Evolutionary conservation across 306 rosid species (phyloP).

Genomic region (Vigna hirtella): DNA sequence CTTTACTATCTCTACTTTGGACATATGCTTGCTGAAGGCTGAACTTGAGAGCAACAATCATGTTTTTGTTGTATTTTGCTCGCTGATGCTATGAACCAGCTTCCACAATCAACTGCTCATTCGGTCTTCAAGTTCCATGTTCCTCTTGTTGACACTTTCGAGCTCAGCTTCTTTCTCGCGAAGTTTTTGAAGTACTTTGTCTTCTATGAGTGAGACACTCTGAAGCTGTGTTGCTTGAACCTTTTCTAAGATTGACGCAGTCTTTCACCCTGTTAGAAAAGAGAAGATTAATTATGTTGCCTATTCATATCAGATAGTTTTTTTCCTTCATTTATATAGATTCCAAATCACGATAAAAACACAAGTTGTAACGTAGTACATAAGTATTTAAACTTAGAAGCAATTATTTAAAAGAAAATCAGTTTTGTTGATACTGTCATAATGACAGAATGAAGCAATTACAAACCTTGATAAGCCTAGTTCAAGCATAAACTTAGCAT

Average conservation of each 20-base stretch:
- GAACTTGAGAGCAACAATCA: no score
- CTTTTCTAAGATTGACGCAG: slow-evolving; percentile 74
- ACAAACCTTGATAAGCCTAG: neutral
- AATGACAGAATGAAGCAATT: neutral
- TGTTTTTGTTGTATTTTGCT: no score
- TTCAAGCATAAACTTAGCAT: slow-evolving; percentile 7
- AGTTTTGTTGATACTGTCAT: neutral
- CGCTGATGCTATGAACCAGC: no score
- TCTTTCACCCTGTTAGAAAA: slow-evolving; percentile 58
- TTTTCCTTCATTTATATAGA: neutral
- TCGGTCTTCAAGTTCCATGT: no score
- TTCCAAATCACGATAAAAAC: slow-evolving; percentile 17
- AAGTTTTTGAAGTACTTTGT: slow-evolving; percentile 52
- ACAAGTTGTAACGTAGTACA: slow-evolving; percentile 1
- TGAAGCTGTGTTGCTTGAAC: slow-evolving; percentile 74
- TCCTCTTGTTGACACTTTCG: no score
- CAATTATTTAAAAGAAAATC: neutral
- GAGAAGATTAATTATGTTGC: neutral
- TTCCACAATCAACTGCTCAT: no score
- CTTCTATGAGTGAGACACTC: slow-evolving; percentile 64
- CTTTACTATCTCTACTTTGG: no score
- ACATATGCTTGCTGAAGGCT: no score
- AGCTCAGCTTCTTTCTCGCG: no score
- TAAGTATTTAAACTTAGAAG: neutral
- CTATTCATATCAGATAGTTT: neutral